A percentile compares a stretch with the other conserved stretches of the same genome.
Conservation (phyloP, 768 basidiomycete genomes). For the Postia placenta region DNA sequence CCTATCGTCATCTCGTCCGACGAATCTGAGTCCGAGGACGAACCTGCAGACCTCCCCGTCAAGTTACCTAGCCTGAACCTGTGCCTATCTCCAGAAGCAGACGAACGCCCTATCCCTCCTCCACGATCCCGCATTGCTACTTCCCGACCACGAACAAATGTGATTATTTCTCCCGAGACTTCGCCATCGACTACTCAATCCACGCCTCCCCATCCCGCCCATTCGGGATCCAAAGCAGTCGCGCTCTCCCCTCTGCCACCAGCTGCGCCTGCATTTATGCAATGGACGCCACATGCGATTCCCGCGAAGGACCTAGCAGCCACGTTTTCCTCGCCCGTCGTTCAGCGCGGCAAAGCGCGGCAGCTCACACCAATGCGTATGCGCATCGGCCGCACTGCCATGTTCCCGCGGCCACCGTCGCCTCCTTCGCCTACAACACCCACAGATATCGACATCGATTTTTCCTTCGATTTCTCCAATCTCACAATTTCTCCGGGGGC, state of each 20-base stretch:
- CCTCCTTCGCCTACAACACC: constrained; percentile 52
- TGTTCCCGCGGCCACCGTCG: constrained; percentile 34
- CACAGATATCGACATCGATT: constrained; percentile 48
- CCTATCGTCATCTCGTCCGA: constrained; percentile 39
- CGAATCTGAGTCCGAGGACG: constrained; percentile 36
- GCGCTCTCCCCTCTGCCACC: background rate
- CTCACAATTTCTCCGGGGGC: constrained; percentile 30
- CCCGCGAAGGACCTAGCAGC: background rate
- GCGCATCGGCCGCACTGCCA: constrained; percentile 25
- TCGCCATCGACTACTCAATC: background rate
- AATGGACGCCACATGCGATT: background rate
- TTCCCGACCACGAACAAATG: background rate
- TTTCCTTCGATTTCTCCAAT: constrained; percentile 43
- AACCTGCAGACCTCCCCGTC: constrained; percentile 4
- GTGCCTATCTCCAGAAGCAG: background rate
- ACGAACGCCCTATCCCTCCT: background rate
- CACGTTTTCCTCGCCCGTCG: background rate
- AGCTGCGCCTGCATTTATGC: background rate
- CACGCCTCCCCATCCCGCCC: background rate
- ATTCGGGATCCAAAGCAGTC: background rate
- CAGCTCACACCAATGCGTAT: constrained; percentile 65
- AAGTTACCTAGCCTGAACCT: constrained; percentile 4
- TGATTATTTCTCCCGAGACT: background rate
- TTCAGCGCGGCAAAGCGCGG: constrained; percentile 26
- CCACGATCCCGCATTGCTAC: background rate